Evolutionary conservation across 306 rosid species (phyloP), one percentile per base, ranked within the genome.

Genomic region (Cucumis melo): DNA sequence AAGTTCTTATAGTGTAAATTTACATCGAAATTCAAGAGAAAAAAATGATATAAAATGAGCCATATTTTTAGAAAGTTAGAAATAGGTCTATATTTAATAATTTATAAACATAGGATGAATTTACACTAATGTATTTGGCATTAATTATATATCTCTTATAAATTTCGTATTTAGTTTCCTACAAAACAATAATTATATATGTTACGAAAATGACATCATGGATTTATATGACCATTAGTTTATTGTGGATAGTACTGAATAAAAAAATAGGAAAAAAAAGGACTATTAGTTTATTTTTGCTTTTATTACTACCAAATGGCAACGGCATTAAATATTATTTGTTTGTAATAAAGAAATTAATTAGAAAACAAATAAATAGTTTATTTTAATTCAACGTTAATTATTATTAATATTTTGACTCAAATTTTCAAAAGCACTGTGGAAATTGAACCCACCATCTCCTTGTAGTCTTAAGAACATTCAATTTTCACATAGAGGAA

Each of bases 361-460:
- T 66, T 66, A 66, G 16, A 24, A n/a, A 19, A 65, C 72, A 66
- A 66, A 66, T 41, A 41, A 39, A 39, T 39, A 5, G 11, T 5
- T 66, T n/a, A 32, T 32, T 39, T 38, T 10, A n/a, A n/a, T 66
- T 66, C 54, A 66, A 20, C 53, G 29, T 66, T 41, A 66, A n/a
- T 41, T 32, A 66, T 66, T 20, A 66, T 39, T 66, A 66, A 41
- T 68, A 41, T 68, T 23, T 67, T 20, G 74, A 67, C 34, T n/a
- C 11, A 16, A 66, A 66, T n/a, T 38, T 20, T 66, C 19, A n/a
- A 39, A 38, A 65, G 29, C 14, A 39, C 51, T 39, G 32, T 66
- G 73, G 53, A 66, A 66, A 29, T 66, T 66, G 53, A 66, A 66
- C 73, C 53, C 73, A 66, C 53, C 53, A 41, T 67, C 74, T 42